Evolutionary conservation across 2,329 filamentous ascomycete genomes (phyloP), one percentile per base, ranked within the genome.

Genomic region (Sarocladium kiliense): DNA sequence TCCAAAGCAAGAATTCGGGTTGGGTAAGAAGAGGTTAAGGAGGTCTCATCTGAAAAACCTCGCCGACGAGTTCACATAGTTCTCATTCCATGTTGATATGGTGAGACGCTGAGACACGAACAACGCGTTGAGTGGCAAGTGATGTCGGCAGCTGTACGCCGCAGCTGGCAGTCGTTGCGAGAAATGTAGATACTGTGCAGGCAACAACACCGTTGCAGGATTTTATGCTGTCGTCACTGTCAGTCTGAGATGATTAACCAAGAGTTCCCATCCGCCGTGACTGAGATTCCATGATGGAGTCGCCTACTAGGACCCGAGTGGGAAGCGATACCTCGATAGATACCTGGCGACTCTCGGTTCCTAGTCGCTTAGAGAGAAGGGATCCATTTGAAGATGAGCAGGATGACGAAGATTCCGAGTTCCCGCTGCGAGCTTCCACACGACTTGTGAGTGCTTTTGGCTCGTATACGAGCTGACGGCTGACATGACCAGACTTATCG

Each of bases 321-420:
- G 47, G 27, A 3, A 36, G 47, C 25, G 47, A 51, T 16, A n/a
- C n/a, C 6, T 51, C 30, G 4, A 36, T 51, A 54, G 62, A 70
- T 37, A 62, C 63, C 1, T 73, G 70, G 71, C 64, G 70, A 3
- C 60, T 62, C 26, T 66, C 65, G 12, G 65, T 73, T 21, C 70
- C 71, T 12, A 69, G 65, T 37, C 65, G 65, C 16, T 57, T 68
- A 7, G 69, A 72, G 16, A 62, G 70, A 21, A 62, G 66, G 3
- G 67, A 71, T 54, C 71, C 71, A 0, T 73, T 73, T 44, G 61
- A 59, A 11, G 64, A 54, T 9, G 25, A 30, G n/a, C 14, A 42
- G n/a, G 50, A 44, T 14, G 50, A 65, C 9, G 69, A 72, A 49
- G 65, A 64, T 0, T 71, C 71, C 21, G 62, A 60, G 2, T 59